Conservation (phyloP, 257 asterid species). For the Nicotiana paniculata region DNA sequence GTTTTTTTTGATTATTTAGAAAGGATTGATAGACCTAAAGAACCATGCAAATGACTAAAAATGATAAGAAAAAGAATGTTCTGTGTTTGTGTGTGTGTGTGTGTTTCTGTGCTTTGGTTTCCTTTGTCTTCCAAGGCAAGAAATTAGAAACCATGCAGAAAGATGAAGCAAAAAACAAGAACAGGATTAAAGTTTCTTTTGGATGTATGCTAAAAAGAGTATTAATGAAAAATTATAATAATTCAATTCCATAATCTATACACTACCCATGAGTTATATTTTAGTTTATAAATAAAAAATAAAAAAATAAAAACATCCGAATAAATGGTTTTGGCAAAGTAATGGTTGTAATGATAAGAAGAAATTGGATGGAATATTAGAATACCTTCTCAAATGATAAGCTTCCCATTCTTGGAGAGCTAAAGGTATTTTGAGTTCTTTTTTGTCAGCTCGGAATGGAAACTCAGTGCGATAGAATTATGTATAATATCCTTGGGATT, state of each 20-base stretch:
- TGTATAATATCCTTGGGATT: neutral
- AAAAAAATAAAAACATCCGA: neutral
- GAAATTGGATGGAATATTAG: neutral
- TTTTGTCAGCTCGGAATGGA: neutral
- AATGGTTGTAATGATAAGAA: neutral
- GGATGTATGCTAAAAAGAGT: neutral
- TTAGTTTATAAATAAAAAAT: neutral
- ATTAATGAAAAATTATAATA: neutral
- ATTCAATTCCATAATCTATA: neutral
- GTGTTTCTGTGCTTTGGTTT: too few species aligned
- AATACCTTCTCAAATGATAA: constrained; percentile 8
- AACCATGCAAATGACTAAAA: neutral
- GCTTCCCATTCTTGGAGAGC: constrained; percentile 10
- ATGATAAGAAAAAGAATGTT: neutral
- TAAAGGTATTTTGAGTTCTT: neutral
- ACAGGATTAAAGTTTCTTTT: neutral
- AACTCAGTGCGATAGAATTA: neutral
- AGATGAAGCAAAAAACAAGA: neutral
- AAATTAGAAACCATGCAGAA: neutral
- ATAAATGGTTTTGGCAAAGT: too few species aligned
- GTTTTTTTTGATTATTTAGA: neutral
- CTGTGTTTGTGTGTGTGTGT: too few species aligned
- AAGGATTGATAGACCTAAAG: neutral
- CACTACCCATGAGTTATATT: neutral
- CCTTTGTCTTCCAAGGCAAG: too few species aligned